These are phyloP conservation scores for Hypoxylon trugodes DNA, from an alignment of 495 filamentous ascomycete genomes.

Conservation along the genomic window DNA sequence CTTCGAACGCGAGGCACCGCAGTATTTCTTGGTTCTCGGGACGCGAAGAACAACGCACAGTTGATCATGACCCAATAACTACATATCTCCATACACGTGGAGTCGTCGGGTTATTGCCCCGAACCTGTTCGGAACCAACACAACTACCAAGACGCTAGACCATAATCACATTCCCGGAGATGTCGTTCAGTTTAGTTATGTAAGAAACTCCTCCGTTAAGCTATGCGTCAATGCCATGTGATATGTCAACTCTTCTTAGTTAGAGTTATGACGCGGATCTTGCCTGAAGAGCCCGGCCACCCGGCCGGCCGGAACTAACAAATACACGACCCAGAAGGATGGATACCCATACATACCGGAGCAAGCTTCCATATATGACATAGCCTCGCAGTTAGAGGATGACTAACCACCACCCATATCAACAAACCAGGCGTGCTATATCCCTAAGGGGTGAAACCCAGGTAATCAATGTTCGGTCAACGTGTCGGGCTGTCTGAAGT, in stretches of 20 bases:
- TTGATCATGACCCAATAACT: slow-evolving; percentile 4
- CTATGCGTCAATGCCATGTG: background rate
- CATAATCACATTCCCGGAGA: background rate
- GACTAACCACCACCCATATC: slow-evolving; percentile 5
- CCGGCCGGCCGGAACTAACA: slow-evolving; percentile 21
- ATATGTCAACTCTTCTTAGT: slow-evolving; percentile 10
- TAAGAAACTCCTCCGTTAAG: slow-evolving; percentile 1
- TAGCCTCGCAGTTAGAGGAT: slow-evolving; percentile 8
- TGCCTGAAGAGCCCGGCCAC: background rate
- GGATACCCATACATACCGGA: slow-evolving; percentile 17
- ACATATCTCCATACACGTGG: slow-evolving; percentile 22
- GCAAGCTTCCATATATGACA: slow-evolving; percentile 20
- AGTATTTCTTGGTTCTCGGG: slow-evolving; percentile 9
- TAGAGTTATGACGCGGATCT: slow-evolving; percentile 14
- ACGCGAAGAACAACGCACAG: slow-evolving; percentile 13
- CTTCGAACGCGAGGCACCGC: slow-evolving; percentile 4
- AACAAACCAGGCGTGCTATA: background rate
- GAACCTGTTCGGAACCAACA: background rate
- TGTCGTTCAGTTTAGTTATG: background rate
- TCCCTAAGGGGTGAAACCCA: background rate
- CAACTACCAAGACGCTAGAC: slow-evolving; percentile 4
- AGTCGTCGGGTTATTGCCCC: background rate
- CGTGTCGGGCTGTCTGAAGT: slow-evolving; percentile 16
- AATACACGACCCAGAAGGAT: slow-evolving; percentile 7
- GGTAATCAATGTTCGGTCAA: slow-evolving; percentile 19